These are phyloP conservation scores for Suhomyces canberraensis DNA, from an alignment of 805 yeast species.

Conservation along the genomic window DNA sequence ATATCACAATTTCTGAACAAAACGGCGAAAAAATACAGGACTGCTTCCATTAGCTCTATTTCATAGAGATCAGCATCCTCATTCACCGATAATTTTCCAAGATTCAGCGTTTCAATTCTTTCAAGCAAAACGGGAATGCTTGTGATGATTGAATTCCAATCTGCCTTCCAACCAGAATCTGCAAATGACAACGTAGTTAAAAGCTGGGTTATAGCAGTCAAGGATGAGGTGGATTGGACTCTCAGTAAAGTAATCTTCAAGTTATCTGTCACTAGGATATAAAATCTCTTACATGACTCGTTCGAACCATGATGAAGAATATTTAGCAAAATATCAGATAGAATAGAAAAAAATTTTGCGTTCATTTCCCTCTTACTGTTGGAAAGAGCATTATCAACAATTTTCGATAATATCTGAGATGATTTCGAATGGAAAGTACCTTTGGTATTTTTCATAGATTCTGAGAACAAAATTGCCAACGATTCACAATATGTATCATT, in stretches of 20 bases:
- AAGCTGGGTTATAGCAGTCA: slow-evolving; percentile 30
- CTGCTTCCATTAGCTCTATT: slow-evolving; percentile 18
- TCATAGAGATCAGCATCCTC: neutral
- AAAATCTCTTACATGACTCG: slow-evolving; percentile 47
- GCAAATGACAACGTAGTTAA: slow-evolving; percentile 54
- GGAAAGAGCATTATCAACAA: slow-evolving; percentile 35
- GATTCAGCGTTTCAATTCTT: slow-evolving; percentile 9
- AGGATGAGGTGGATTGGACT: slow-evolving; percentile 1
- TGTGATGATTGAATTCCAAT: slow-evolving; percentile 43
- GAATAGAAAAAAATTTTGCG: slow-evolving; percentile 21
- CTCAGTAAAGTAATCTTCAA: slow-evolving; percentile 14
- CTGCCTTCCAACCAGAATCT: slow-evolving; percentile 63
- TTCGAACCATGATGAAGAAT: slow-evolving; percentile 51
- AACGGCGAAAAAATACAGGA: slow-evolving; percentile 47
- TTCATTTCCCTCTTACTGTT: slow-evolving; percentile 4
- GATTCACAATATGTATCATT: slow-evolving; percentile 54
- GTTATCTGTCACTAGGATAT: slow-evolving; percentile 26
- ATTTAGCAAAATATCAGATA: slow-evolving; percentile 57
- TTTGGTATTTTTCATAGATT: slow-evolving; percentile 69
- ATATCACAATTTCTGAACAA: slow-evolving; percentile 56
- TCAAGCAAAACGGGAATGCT: slow-evolving; percentile 20
- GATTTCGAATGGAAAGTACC: slow-evolving; percentile 76
- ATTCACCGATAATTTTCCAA: neutral
- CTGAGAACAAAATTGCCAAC: slow-evolving; percentile 60
- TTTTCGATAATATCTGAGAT: slow-evolving; percentile 42